Percentiles rank a stretch among this genome's conserved stretches.
These are phyloP conservation scores for Epichloe bromicola DNA, from an alignment of 2,329 filamentous ascomycete genomes.

Conservation along the genomic window DNA sequence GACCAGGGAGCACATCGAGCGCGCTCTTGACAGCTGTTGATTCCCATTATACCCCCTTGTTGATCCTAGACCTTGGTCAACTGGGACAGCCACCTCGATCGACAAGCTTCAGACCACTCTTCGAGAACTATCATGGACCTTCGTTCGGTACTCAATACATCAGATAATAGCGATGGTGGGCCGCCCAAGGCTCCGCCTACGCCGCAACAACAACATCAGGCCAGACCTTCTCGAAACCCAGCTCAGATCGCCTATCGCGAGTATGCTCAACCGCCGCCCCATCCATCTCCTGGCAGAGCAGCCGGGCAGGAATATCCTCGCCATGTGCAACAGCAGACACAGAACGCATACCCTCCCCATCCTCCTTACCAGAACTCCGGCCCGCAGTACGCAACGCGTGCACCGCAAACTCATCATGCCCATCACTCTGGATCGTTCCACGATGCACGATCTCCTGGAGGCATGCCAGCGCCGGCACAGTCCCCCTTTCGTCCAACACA, in stretches of 20 bases:
- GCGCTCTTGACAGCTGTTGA: neutral
- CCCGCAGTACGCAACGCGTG: constrained; percentile 28
- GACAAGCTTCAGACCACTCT: neutral
- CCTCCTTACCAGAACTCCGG: constrained; percentile 26
- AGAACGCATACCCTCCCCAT: constrained; percentile 24
- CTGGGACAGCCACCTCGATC: neutral
- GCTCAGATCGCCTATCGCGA: constrained; percentile 37
- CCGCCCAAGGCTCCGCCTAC: constrained; percentile 20
- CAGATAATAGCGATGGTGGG: constrained; percentile 30
- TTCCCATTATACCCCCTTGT: neutral
- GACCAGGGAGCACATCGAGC: neutral
- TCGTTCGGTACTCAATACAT: constrained; percentile 39
- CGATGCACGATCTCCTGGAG: constrained; percentile 38
- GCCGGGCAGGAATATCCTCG: constrained; percentile 31
- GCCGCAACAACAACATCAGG: constrained; percentile 18
- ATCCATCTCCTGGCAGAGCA: constrained; percentile 35
- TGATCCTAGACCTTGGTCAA: neutral
- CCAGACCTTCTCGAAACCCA: constrained; percentile 24
- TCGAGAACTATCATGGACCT: constrained; percentile 33
- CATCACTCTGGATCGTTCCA: constrained; percentile 29
- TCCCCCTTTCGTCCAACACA: constrained; percentile 36
- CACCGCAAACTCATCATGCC: constrained; percentile 25
- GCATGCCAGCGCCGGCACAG: constrained; percentile 20
- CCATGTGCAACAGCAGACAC: constrained; percentile 17
- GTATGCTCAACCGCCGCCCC: constrained; percentile 26